phyloP scores from a whole-genome alignment of 1,284 basidiomycete species.

The Ganoderma resinaceum region DNA sequence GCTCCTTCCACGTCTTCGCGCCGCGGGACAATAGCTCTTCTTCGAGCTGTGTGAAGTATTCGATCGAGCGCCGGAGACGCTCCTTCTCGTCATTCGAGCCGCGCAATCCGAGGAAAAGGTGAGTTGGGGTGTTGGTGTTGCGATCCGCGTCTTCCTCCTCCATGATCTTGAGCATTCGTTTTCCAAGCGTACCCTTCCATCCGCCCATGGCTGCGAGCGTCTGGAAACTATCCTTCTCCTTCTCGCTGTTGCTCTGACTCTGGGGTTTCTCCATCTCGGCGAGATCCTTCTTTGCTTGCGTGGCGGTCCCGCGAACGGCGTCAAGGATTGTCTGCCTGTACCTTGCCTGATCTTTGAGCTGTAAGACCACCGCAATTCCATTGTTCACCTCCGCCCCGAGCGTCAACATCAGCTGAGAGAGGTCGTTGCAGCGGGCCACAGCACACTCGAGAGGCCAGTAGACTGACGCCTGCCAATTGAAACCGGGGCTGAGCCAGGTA shows the following conservation, averaged over 20 bases:
- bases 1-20: slow-evolving; percentile 53
- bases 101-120: slow-evolving; percentile 9
- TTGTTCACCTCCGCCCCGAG: slow-evolving; percentile 51
- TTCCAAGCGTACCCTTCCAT: slow-evolving; percentile 25
- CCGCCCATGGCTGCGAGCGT: slow-evolving; percentile 17
- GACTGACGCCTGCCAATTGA: slow-evolving; percentile 17
- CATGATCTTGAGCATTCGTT: slow-evolving; percentile 9
- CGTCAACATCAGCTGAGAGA: slow-evolving; percentile 50
- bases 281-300: slow-evolving; percentile 35
- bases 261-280: slow-evolving; percentile 1
- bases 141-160: slow-evolving; percentile 1
- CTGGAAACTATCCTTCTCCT: slow-evolving; percentile 8
- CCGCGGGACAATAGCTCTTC: slow-evolving; percentile 31
- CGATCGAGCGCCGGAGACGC: slow-evolving; percentile 35
- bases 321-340: slow-evolving; percentile 46
- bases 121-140: neutral
- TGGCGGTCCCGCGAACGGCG: slow-evolving; percentile 47
- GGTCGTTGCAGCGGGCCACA: slow-evolving; percentile 46
- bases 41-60: slow-evolving; percentile 47
- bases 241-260: neutral
- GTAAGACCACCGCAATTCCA: neutral
- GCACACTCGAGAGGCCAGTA: slow-evolving; percentile 52
- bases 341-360: neutral
- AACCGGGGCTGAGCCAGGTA: neutral
- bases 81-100: slow-evolving; percentile 6